Conservation (phyloP, 2,329 filamentous ascomycete species). For the Ascochyta fabae region DNA sequence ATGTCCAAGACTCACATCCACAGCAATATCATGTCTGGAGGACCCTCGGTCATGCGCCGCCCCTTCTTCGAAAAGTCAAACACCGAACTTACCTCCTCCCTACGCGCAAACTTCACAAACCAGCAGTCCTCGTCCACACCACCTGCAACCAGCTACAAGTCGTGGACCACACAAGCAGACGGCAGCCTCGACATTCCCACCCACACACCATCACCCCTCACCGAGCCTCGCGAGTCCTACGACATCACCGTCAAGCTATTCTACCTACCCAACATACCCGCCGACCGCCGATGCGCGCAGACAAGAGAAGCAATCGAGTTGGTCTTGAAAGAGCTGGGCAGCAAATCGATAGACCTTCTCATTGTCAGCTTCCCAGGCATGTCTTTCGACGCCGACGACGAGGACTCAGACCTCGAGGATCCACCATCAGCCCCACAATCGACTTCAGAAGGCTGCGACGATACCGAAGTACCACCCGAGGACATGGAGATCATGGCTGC, state of each 20-base stretch:
- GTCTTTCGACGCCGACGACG: constrained; percentile 90
- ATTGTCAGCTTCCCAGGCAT: constrained; percentile 94
- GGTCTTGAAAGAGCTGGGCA: constrained; percentile 79
- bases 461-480: constrained; percentile 53
- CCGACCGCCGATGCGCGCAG: constrained; percentile 70
- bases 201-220: constrained; percentile 72
- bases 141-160: constrained; percentile 50
- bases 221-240: constrained; percentile 84
- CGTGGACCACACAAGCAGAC: constrained; percentile 70
- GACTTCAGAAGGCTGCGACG: constrained; percentile 46
- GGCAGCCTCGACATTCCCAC: constrained; percentile 75
- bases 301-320: constrained; percentile 79
- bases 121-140: constrained; percentile 66
- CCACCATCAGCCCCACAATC: constrained; percentile 30
- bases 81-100: constrained; percentile 86
- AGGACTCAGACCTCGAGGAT: constrained; percentile 72
- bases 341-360: constrained; percentile 80
- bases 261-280: constrained; percentile 76
- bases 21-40: constrained; percentile 84
- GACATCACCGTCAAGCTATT: constrained; percentile 97
- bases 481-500: constrained; percentile 70
- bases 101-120: constrained; percentile 81
- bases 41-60: constrained; percentile 83
- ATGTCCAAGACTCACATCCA: constrained; percentile 50
- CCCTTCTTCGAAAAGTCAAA: constrained; percentile 83